Evolutionary conservation across 1,284 basidiomycete genomes (phyloP).

Genomic region (Kwoniella shivajii): DNA sequence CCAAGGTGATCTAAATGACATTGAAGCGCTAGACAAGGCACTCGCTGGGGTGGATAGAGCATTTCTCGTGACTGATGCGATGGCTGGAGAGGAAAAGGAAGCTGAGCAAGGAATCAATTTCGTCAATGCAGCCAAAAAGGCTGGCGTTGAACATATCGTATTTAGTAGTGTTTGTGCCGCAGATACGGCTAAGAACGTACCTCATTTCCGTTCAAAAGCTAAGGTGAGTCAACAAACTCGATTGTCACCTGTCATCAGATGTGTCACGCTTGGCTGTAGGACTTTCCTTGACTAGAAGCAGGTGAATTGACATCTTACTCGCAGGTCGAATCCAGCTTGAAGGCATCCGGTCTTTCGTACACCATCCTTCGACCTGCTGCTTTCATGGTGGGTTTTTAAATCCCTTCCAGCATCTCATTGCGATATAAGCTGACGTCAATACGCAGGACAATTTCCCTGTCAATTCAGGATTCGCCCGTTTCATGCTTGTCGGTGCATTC

Average conservation of each 20-base stretch:
- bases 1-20: slow-evolving; percentile 52
- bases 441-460: slow-evolving; percentile 24
- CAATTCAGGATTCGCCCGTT: slow-evolving; percentile 13
- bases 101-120: slow-evolving; percentile 24
- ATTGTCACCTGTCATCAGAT: slow-evolving; percentile 56
- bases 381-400: slow-evolving; percentile 53
- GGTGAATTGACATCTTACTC: too few species aligned
- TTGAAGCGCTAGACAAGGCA: slow-evolving; percentile 44
- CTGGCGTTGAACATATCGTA: slow-evolving; percentile 23
- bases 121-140: slow-evolving; percentile 19
- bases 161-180: slow-evolving; percentile 19
- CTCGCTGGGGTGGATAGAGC: slow-evolving; percentile 38
- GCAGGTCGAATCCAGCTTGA: slow-evolving; percentile 55
- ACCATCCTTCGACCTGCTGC: slow-evolving; percentile 53
- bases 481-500: slow-evolving; percentile 18
- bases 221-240: slow-evolving; percentile 30
- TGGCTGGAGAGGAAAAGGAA: slow-evolving; percentile 48
- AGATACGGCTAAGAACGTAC: slow-evolving; percentile 15
- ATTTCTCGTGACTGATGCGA: slow-evolving; percentile 22
- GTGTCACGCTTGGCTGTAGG: slow-evolving; percentile 36
- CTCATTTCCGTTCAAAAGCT: slow-evolving; percentile 24
- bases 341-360: slow-evolving; percentile 42
- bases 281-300: slow-evolving; percentile 35
- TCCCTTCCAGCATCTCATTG: background rate
- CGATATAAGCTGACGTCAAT: background rate